A percentile compares a stretch with the other conserved stretches of the same genome.
Evolutionary conservation across 2,329 filamentous ascomycete genomes (phyloP).

Genomic region (Cordyceps pruinosa): DNA sequence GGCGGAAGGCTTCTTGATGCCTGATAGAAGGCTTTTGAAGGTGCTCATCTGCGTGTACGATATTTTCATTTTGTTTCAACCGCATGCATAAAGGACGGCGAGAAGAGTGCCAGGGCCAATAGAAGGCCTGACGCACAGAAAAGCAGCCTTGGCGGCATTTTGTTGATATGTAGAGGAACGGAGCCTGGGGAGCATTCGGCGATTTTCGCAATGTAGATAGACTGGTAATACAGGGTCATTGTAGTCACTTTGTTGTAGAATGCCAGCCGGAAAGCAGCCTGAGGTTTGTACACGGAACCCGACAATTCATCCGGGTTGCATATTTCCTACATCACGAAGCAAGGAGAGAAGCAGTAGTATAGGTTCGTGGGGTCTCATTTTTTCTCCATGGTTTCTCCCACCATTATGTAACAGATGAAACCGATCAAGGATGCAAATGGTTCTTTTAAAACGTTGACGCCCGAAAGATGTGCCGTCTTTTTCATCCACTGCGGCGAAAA

Average conservation of each 20-base stretch:
- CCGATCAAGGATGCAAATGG: constrained; percentile 35
- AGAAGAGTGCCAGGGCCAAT: background rate
- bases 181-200: constrained; percentile 1
- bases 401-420: constrained; percentile 33
- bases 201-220: constrained; percentile 1
- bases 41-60: constrained; percentile 2
- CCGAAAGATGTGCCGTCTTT: constrained; percentile 27
- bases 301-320: no score
- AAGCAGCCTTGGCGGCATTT: constrained; percentile 1
- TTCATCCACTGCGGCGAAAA: constrained; percentile 2
- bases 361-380: constrained; percentile 28
- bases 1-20: background rate
- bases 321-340: background rate
- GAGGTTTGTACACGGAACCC: no score
- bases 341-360: background rate
- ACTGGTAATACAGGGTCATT: background rate
- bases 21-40: background rate
- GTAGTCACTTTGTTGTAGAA: background rate
- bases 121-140: background rate
- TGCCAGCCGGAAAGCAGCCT: no score
- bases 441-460: constrained; percentile 29
- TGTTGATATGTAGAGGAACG: constrained; percentile 6
- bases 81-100: background rate
- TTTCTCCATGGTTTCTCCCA: constrained; percentile 30
- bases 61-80: background rate